These are phyloP conservation scores for Amaranthus hypochondriacus DNA, from an alignment of 148 eudicot species.

Conservation along the genomic window DNA sequence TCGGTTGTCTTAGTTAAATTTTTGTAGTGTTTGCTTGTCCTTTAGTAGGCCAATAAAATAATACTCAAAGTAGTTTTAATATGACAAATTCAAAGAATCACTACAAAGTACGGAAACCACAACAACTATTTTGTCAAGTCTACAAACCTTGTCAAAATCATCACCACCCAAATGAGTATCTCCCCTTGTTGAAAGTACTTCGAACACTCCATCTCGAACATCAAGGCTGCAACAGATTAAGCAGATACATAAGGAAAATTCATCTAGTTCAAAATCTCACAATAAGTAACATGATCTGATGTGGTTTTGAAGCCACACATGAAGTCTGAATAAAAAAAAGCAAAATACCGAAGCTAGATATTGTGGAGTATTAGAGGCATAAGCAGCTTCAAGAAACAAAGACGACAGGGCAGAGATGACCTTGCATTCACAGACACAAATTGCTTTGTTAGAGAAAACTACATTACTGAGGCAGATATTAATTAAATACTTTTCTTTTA, in stretches of 20 bases:
- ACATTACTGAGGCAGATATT: not conserved
- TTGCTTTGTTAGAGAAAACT: not conserved
- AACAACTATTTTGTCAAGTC: too few relatives aligned
- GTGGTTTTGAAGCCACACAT: constrained; percentile 76
- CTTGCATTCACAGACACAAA: constrained; percentile 34
- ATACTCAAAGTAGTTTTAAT: too few relatives aligned
- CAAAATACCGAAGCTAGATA: constrained; percentile 74
- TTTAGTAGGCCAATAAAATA: too few relatives aligned
- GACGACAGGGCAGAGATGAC: constrained; percentile 67
- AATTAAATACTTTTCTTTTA: too few relatives aligned
- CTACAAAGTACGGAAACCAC: too few relatives aligned
- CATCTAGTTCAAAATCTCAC: constrained; percentile 25
- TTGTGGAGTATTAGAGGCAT: constrained; percentile 66
- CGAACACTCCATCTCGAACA: too few relatives aligned
- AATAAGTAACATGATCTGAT: constrained; percentile 41
- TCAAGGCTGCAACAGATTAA: not conserved
- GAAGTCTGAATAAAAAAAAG: constrained; percentile 62
- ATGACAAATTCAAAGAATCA: too few relatives aligned
- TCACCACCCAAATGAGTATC: too few relatives aligned
- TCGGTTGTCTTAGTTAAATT: too few relatives aligned
- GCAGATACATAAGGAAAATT: constrained; percentile 36
- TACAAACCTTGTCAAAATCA: too few relatives aligned
- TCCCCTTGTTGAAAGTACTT: too few relatives aligned
- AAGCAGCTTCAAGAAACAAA: constrained; percentile 79
- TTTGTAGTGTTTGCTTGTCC: too few relatives aligned